These are phyloP conservation scores for Gossypium arboreum DNA, from an alignment of 345 rosid genomes.

Conservation along the genomic window DNA sequence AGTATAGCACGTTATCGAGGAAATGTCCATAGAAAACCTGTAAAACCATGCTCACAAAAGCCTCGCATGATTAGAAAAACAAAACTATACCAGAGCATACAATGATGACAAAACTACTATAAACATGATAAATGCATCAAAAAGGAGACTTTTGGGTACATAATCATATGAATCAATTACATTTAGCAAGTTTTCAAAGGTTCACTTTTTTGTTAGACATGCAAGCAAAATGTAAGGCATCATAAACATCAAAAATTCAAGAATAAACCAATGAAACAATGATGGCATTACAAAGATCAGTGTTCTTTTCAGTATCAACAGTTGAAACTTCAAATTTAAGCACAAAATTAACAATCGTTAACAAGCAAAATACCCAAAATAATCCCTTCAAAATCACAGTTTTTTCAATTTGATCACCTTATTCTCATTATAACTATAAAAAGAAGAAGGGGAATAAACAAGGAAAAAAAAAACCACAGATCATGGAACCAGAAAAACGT, in stretches of 20 bases:
- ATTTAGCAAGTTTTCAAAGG: background rate
- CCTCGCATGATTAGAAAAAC: conserved; percentile 2
- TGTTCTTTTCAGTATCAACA: conserved; percentile 9
- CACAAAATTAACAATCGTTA: conserved; percentile 7
- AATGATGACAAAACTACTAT: conserved; percentile 8
- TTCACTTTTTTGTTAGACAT: background rate
- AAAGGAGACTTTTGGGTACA: background rate
- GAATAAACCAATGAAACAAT: conserved; percentile 9
- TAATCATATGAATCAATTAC: conserved; percentile 14
- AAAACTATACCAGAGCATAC: background rate
- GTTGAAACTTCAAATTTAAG: conserved; percentile 21
- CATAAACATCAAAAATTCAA: background rate
- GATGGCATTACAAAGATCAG: conserved; percentile 16
- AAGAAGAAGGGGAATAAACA: background rate
- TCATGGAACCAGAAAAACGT: conserved; percentile 1
- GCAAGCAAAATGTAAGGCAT: background rate
- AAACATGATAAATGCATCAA: conserved; percentile 1
- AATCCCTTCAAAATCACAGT: conserved; percentile 16
- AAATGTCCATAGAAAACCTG: background rate
- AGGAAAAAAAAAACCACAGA: background rate
- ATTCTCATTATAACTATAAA: conserved; percentile 9
- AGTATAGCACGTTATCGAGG: background rate
- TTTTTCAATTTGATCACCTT: conserved; percentile 12
- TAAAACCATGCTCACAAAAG: conserved; percentile 5
- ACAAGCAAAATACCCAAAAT: conserved; percentile 1